Evolutionary conservation across 1,139 yeast species (phyloP).

Genomic region (Sugiyamaella castrensis): DNA sequence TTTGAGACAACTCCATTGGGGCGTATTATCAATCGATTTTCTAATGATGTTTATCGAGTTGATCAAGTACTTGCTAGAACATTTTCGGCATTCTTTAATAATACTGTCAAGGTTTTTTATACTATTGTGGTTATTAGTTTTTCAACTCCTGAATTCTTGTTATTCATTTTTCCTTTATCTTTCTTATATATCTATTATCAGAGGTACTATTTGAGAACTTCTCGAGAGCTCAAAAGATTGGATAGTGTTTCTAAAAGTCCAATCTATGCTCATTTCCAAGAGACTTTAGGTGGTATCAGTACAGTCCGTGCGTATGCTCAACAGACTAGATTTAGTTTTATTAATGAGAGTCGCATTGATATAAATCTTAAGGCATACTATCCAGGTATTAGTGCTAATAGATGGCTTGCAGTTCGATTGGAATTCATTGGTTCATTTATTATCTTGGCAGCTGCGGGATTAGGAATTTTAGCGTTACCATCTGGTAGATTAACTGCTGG

Average conservation of each 20-base stretch:
- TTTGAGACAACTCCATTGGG: slow-evolving; percentile 98
- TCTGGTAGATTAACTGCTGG: slow-evolving; percentile 79
- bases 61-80: slow-evolving; percentile 86
- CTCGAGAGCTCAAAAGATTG: slow-evolving; percentile 91
- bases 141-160: slow-evolving; percentile 84
- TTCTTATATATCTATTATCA: slow-evolving; percentile 79
- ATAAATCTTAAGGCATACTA: slow-evolving; percentile 86
- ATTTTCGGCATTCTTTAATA: slow-evolving; percentile 75
- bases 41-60: slow-evolving; percentile 88
- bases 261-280: slow-evolving; percentile 95
- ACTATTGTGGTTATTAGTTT: slow-evolving; percentile 78
- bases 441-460: slow-evolving; percentile 80
- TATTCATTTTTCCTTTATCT: slow-evolving; percentile 68
- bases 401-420: slow-evolving; percentile 94
- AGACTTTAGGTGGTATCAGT: slow-evolving; percentile 83
- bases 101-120: slow-evolving; percentile 69
- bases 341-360: slow-evolving; percentile 78
- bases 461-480: slow-evolving; percentile 66
- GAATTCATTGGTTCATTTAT: slow-evolving; percentile 88
- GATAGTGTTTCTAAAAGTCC: slow-evolving; percentile 94
- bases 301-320: slow-evolving; percentile 89
- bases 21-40: slow-evolving; percentile 86
- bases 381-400: slow-evolving; percentile 89
- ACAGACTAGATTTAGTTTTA: slow-evolving; percentile 62
- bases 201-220: slow-evolving; percentile 81